These are phyloP conservation scores for Drosera capensis DNA, from an alignment of 148 eudicot genomes.

Conservation along the genomic window DNA sequence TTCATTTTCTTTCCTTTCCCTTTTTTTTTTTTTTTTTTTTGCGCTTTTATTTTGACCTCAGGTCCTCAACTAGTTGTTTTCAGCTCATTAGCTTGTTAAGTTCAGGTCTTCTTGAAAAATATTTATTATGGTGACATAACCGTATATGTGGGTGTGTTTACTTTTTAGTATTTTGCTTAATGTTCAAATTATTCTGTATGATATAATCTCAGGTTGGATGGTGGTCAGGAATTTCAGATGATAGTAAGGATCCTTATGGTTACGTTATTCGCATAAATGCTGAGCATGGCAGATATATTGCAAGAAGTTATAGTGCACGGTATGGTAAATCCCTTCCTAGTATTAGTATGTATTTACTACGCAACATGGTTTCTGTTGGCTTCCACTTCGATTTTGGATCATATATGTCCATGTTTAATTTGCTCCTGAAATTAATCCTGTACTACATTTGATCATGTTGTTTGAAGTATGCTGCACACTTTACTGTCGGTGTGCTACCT, in stretches of 20 bases:
- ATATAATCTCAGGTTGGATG: constrained; percentile 69
- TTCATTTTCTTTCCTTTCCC: too few species aligned
- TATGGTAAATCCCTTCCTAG: constrained; percentile 11
- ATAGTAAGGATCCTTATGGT: constrained; percentile 65
- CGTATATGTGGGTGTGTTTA: not conserved
- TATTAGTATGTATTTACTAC: not conserved
- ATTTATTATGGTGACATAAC: not conserved
- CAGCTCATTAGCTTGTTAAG: too few species aligned
- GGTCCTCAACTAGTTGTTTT: too few species aligned
- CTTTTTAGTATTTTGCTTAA: not conserved
- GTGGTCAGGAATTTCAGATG: constrained; percentile 94
- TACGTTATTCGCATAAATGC: constrained; percentile 85
- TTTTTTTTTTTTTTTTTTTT: too few species aligned
- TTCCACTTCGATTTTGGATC: not conserved
- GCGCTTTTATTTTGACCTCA: too few species aligned
- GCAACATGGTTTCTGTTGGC: not conserved
- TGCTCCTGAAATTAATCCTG: too few species aligned
- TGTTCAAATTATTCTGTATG: not conserved
- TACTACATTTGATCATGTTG: too few species aligned
- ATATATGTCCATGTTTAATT: too few species aligned
- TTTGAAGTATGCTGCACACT: too few species aligned
- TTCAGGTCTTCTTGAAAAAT: too few species aligned
- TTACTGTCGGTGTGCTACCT: too few species aligned
- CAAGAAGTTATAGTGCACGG: constrained; percentile 90
- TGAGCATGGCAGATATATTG: constrained; percentile 93